Evolutionary conservation across 208 protist genomes (phyloP), one percentile per base, ranked within the genome.

Genomic region (Porcisia hertigi): DNA sequence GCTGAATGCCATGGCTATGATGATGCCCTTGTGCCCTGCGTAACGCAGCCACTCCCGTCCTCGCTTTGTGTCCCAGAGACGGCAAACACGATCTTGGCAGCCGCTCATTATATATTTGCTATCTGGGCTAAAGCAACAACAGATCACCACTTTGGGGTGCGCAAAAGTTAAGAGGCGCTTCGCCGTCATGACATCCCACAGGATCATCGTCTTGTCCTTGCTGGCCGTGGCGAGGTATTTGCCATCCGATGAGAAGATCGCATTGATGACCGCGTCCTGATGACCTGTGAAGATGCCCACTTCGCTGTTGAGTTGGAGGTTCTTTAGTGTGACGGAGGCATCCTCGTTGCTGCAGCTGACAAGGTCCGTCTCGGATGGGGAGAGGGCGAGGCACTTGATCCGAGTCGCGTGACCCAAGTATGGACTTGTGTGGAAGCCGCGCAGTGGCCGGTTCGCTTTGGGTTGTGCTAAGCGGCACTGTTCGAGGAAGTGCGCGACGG

Each of bases 181-280:
- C 23, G 85, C 87, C 25, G 91, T 93, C 71, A 89, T 86, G 59
- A 93, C 91, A 63, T 97, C 94, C 92, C 94, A 97, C 66, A 97
- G 60, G n/a, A 93, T 91, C 82, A 97, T 92, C 18, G 88, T 91
- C 72, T 89, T 84, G 74, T 97, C 94, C 59, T 95, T 94, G 82
- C 90, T 95, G 39, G 91, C 94, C 53, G 94, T 97, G 36, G 94
- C 94, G 3, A 97, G 76, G 71, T 91, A 94, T 77, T 96, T 96
- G 58, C 91, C 92, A 58, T 97, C 92, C n/a, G 86, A 84, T 3
- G 92, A 97, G 79, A 96, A 89, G 58, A 83, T 82, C 16, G 90
- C 86, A 76, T 79, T 90, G 57, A 97, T 96, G 55, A 97, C 86
- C 34, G 87, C 93, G 76, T 97, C 92, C 14, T 86, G 78, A 78